Base-by-base conservation (phyloP, 805 yeast species). In the Schizosaccharomyces lindneri region DNA sequence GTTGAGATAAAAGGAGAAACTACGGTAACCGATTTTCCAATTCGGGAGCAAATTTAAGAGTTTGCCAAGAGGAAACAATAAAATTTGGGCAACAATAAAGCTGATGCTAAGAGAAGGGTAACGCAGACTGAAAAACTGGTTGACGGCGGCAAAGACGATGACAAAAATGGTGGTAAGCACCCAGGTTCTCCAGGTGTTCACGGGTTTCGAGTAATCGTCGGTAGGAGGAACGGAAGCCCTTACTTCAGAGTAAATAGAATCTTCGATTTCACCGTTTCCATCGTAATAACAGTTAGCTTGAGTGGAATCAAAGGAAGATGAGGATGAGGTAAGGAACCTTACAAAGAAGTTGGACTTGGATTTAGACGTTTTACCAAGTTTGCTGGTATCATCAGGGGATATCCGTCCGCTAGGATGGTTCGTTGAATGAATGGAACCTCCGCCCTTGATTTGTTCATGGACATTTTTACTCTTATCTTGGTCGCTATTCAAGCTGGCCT, bases 11-110 rank as follows among this genome's bases (percentile, higher is more conserved):
- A 62, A 31, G 6, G 64, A 55, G 32, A 24, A 60, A 5, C 81
- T 77, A 51, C 68, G 64, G 48, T 73, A 43, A 5, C 68, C 72
- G 66, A 78, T 67, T 5, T 76, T 73, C 71, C 72, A 73, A 63
- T 75, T 76, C 29, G 84, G 83, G 32, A 79, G 63, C 57, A 72
- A 63, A 55, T 74, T 76, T 70, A 75, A 71, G 1, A 75, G 64
- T 60, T 71, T 70, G 61, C 88, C 89, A 41, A 79, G 65, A 4
- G 86, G 85, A 69, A 75, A 81, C 3, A 84, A 75, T 66, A 83
- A 71, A 63, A 83, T 74, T 64, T 83, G 81, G 43, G 82, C 75
- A 60, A 81, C 83, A 55, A 76, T 74, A 24, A 80, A 71, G 36
- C 78, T 73, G 62, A 82, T 70, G 41, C 75, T 67, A 62, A 82